Evolutionary conservation across 768 basidiomycete genomes (phyloP), one percentile per base, ranked within the genome.

Genomic region (Tulasnella sp.): DNA sequence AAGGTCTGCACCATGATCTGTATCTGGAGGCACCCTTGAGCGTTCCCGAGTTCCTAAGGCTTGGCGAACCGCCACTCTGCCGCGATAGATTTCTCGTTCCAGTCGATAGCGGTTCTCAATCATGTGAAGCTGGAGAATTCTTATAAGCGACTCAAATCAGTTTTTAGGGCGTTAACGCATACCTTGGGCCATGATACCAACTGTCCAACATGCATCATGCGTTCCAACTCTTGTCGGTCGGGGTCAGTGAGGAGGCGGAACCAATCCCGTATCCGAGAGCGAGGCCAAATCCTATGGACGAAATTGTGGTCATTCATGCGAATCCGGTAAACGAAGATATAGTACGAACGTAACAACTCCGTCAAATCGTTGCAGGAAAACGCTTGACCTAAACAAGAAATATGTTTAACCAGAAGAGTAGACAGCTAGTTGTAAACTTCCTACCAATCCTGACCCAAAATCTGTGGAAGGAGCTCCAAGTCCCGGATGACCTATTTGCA

Each of bases 181-280:
- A 97, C 93, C 86, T 97, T 98, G 0, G 98, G 97, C 95, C 95
- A 99, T n/a, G 98, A 93, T 39, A 95, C 97, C 13, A 89, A 83
- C 84, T 98, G 88, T 15, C 98, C 98, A 0, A 95, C 93, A 76
- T 86, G 86, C 79, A 98, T 89, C 94, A 98, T 95, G 79, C 95
- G 86, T 79, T 89, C 90, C 75, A 99, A 86, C 83, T 98, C 94
- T 10, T 85, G 82, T 9, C 88, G 88, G 83, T 93, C 90, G 0
- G 96, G 96, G 83, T 98, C 96, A 39, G 90, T 93, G 67, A 98
- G 84, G 70, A 98, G 88, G 55, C 87, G 89, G 78, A 93, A 84
- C 93, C 93, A 97, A 82, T 77, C 77, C 15, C 77, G 37, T 35
- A 77, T 29, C 26, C 67, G 26, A 26, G 77, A 77, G 20, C 77